Evolutionary conservation across 1,284 basidiomycete species (phyloP).

Genomic region (Lentinula novae-zelandiae): DNA sequence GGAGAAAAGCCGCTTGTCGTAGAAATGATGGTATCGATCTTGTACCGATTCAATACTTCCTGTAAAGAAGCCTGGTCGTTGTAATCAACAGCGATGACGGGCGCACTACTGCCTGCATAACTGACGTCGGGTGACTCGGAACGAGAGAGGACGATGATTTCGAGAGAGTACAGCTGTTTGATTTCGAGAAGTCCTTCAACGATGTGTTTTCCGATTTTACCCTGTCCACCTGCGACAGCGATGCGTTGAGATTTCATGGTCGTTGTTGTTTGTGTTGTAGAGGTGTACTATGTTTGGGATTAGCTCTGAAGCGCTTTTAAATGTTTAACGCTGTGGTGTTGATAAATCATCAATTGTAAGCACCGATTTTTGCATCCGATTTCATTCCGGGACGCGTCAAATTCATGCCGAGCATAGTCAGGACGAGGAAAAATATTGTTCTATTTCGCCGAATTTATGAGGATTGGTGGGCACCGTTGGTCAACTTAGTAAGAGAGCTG

Average conservation of each 20-base stretch:
- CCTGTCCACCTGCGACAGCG: constrained; percentile 10
- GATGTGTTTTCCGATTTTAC: constrained; percentile 8
- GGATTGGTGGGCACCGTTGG: too few relatives aligned
- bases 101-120: neutral
- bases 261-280: neutral
- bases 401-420: neutral
- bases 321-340: neutral
- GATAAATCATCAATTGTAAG: neutral
- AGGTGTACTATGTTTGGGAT: neutral
- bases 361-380: neutral
- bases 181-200: constrained; percentile 9
- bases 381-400: neutral
- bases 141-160: constrained; percentile 10
- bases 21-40: constrained; percentile 12
- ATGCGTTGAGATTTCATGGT: constrained; percentile 7
- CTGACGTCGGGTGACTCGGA: neutral
- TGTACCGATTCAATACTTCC: neutral
- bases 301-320: neutral
- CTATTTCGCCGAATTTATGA: too few relatives aligned
- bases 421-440: too few relatives aligned
- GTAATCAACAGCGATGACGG: constrained; percentile 7
- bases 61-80: neutral
- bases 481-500: too few relatives aligned
- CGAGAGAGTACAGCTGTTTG: neutral
- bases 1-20: neutral